Conservation (phyloP, 1,284 basidiomycete genomes). For the Pascua sp. region DNA sequence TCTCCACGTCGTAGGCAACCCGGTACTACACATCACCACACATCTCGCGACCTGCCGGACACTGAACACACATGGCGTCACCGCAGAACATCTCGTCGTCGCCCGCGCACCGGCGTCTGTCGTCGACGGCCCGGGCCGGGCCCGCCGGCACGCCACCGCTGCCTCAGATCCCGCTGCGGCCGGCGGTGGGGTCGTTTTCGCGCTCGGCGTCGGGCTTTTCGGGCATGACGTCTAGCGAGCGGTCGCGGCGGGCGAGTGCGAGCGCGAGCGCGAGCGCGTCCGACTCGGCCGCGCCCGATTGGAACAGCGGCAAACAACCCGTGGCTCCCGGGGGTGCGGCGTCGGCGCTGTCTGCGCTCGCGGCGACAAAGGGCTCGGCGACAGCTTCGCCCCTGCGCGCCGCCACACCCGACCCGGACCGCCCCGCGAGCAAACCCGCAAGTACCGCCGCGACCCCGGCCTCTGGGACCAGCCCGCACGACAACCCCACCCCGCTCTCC, state of each 20-base stretch:
- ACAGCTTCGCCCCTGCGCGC: neutral
- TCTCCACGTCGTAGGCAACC: neutral
- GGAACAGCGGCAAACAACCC: conserved; percentile 9
- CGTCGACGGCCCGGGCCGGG: conserved; percentile 2
- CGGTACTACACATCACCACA: too few relatives aligned
- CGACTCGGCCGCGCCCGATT: neutral
- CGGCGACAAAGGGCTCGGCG: neutral
- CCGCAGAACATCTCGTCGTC: neutral
- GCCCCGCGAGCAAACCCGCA: neutral
- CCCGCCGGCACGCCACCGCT: conserved; percentile 12
- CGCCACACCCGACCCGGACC: neutral
- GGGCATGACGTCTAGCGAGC: neutral
- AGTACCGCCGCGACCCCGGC: neutral
- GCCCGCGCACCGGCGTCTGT: neutral
- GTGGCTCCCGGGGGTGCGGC: neutral
- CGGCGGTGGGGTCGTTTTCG: conserved; percentile 3
- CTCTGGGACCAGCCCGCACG: neutral
- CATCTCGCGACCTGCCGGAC: too few relatives aligned
- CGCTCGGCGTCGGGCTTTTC: too few relatives aligned
- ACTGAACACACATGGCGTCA: conserved; percentile 4
- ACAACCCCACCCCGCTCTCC: neutral
- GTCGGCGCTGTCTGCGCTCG: conserved; percentile 10
- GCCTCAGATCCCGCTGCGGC: conserved; percentile 13
- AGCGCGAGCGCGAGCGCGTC: neutral
- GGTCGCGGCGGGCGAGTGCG: neutral